Percentiles rank a stretch among this genome's conserved stretches.
Conservation (phyloP, 2,329 filamentous ascomycete genomes). For the Lecanosticta acicola region DNA sequence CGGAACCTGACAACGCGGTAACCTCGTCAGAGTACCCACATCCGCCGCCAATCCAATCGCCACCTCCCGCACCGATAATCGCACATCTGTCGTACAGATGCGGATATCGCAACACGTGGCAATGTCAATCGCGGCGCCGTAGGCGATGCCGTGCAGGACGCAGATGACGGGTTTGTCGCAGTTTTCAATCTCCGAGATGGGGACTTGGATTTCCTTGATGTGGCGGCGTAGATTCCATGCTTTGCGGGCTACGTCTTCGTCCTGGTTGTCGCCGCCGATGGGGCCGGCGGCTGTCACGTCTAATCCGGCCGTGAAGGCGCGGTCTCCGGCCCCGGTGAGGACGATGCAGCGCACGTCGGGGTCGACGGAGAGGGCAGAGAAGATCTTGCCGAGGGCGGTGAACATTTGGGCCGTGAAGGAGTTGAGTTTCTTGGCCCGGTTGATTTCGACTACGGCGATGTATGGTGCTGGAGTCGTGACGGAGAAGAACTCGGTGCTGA, state of each 20-base stretch:
- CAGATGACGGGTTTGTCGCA: conserved; percentile 90
- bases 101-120: conserved; percentile 64
- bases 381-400: conserved; percentile 69
- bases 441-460: conserved; percentile 85
- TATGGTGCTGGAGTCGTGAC: conserved; percentile 63
- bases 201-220: conserved; percentile 74
- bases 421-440: conserved; percentile 80
- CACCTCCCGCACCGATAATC: conserved; percentile 71
- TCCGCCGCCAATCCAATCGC: conserved; percentile 77
- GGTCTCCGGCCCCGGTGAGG: conserved; percentile 72
- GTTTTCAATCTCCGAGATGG: conserved; percentile 68
- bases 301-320: conserved; percentile 72
- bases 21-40: conserved; percentile 67
- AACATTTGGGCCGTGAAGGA: conserved; percentile 74
- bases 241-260: conserved; percentile 27
- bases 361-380: conserved; percentile 66
- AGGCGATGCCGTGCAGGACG: conserved; percentile 70
- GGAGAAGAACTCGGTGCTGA: conserved; percentile 19
- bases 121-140: conserved; percentile 72
- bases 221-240: conserved; percentile 52
- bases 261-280: no score
- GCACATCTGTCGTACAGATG: conserved; percentile 51
- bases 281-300: conserved; percentile 48
- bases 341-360: conserved; percentile 69
- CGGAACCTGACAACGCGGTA: conserved; percentile 67